Percentiles rank a stretch among this genome's conserved stretches.
Evolutionary conservation across 1,139 yeast genomes (phyloP).

Genomic region (Maudiozyma humilis): DNA sequence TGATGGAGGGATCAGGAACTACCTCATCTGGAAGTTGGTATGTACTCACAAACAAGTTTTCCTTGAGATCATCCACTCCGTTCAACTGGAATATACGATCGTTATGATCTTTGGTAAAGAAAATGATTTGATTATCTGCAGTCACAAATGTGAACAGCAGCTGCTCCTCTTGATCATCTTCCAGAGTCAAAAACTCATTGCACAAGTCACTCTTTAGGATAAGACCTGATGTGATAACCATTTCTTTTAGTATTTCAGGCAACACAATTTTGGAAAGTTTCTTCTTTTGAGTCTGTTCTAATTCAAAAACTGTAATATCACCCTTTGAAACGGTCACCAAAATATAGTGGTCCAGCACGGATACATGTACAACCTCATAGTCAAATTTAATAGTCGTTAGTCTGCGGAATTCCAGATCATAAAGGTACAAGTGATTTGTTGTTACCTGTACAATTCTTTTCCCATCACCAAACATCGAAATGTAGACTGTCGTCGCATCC

Average conservation of each 20-base stretch:
- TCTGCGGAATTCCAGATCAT: slow-evolving; percentile 53
- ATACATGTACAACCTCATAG: slow-evolving; percentile 49
- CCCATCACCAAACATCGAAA: slow-evolving; percentile 53
- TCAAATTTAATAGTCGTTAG: slow-evolving; percentile 35
- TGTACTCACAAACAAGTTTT: slow-evolving; percentile 43
- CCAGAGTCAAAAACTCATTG: slow-evolving; percentile 27
- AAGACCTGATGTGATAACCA: slow-evolving; percentile 63
- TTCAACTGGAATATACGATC: slow-evolving; percentile 60
- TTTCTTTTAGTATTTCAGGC: slow-evolving; percentile 48
- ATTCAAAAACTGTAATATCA: slow-evolving; percentile 42
- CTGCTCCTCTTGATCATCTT: slow-evolving; percentile 33
- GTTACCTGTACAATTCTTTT: slow-evolving; percentile 68
- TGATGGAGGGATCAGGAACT: slow-evolving; percentile 64
- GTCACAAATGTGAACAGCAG: slow-evolving; percentile 60
- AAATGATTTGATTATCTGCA: slow-evolving; percentile 65
- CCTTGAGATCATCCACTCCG: slow-evolving; percentile 51
- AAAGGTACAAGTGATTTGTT: slow-evolving; percentile 54
- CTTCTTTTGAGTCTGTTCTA: slow-evolving; percentile 33
- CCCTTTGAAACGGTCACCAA: slow-evolving; percentile 53
- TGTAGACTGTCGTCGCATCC: slow-evolving; percentile 56
- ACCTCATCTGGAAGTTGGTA: slow-evolving; percentile 53
- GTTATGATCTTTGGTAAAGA: slow-evolving; percentile 55
- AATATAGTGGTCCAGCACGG: slow-evolving; percentile 48
- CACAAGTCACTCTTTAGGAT: slow-evolving; percentile 40
- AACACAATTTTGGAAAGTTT: slow-evolving; percentile 31